A percentile compares a stretch with the other conserved stretches of the same genome.
Conservation (phyloP, 208 protist species). For the Trypanosomatidae sp. region DNA sequence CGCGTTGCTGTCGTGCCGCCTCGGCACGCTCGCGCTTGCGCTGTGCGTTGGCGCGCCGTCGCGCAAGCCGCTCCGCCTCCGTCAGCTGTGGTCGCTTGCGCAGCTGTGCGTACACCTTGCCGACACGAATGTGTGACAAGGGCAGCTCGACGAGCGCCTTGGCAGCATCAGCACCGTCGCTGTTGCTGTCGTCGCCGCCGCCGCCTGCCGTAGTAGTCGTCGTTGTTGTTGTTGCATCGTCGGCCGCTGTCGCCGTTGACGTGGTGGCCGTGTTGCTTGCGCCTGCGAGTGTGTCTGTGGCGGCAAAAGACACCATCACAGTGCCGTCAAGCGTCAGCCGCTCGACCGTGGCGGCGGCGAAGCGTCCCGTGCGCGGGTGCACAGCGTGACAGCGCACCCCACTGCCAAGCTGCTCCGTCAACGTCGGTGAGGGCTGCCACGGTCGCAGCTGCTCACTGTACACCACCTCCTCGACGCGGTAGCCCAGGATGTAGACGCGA, state of each 20-base stretch:
- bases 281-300: not conserved
- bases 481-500: slow-evolving; percentile 50
- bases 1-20: slow-evolving; percentile 18
- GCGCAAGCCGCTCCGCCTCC: slow-evolving; percentile 22
- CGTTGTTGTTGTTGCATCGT: not conserved
- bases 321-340: slow-evolving; percentile 55
- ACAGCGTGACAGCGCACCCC: slow-evolving; percentile 57
- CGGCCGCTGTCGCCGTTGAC: not conserved
- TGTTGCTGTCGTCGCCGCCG: not conserved
- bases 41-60: slow-evolving; percentile 18
- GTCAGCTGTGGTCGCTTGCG: slow-evolving; percentile 23
- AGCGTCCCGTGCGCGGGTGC: slow-evolving; percentile 23
- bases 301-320: slow-evolving; percentile 26
- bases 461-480: slow-evolving; percentile 48
- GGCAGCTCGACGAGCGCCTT: slow-evolving; percentile 22
- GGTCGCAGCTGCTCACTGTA: slow-evolving; percentile 43
- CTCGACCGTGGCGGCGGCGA: slow-evolving; percentile 26
- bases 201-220: not conserved
- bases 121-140: slow-evolving; percentile 45
- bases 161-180: not conserved
- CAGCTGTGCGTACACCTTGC: slow-evolving; percentile 46
- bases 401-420: slow-evolving; percentile 15
- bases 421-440: slow-evolving; percentile 15
- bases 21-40: slow-evolving; percentile 31
- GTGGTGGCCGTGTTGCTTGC: slow-evolving; percentile 3